These are phyloP conservation scores for Talaromyces sp. DNA, from an alignment of 2,329 filamentous ascomycete species.

Conservation along the genomic window DNA sequence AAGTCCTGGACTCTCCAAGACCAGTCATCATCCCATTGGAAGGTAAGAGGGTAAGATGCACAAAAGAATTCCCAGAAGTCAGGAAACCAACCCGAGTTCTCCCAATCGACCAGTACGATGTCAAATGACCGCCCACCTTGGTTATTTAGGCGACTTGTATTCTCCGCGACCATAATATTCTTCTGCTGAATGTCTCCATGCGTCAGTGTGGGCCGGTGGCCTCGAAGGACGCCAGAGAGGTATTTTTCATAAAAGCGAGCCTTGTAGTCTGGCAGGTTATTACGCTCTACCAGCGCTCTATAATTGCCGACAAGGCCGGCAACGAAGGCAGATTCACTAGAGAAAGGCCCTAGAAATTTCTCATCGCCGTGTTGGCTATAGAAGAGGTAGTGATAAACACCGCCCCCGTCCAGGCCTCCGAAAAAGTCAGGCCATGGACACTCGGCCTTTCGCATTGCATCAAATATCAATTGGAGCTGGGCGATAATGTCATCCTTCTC, in stretches of 20 bases:
- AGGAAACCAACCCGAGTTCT: slow-evolving; percentile 22
- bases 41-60: slow-evolving; percentile 16
- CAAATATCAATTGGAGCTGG: slow-evolving; percentile 19
- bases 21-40: slow-evolving; percentile 23
- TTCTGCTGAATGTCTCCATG: slow-evolving; percentile 26
- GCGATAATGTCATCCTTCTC: slow-evolving; percentile 23
- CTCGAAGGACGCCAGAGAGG: slow-evolving; percentile 18
- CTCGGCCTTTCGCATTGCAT: slow-evolving; percentile 16
- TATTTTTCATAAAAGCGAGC: slow-evolving; percentile 23
- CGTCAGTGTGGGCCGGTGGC: slow-evolving; percentile 24
- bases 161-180: slow-evolving; percentile 22
- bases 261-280: slow-evolving; percentile 20
- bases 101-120: slow-evolving; percentile 23
- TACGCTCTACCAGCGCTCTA: slow-evolving; percentile 15
- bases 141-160: slow-evolving; percentile 12
- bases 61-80: slow-evolving; percentile 24
- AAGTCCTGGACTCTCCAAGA: slow-evolving; percentile 23
- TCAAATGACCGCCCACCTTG: slow-evolving; percentile 24
- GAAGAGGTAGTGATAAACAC: slow-evolving; percentile 22
- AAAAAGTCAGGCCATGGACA: slow-evolving; percentile 23
- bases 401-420: slow-evolving; percentile 19
- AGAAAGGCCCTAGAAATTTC: slow-evolving; percentile 20
- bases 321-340: slow-evolving; percentile 19
- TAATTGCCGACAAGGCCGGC: slow-evolving; percentile 21
- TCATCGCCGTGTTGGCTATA: slow-evolving; percentile 14